A percentile compares a stretch with the other conserved stretches of the same genome.
Conservation (phyloP, 805 yeast species). For the Ogataea glucozyma region DNA sequence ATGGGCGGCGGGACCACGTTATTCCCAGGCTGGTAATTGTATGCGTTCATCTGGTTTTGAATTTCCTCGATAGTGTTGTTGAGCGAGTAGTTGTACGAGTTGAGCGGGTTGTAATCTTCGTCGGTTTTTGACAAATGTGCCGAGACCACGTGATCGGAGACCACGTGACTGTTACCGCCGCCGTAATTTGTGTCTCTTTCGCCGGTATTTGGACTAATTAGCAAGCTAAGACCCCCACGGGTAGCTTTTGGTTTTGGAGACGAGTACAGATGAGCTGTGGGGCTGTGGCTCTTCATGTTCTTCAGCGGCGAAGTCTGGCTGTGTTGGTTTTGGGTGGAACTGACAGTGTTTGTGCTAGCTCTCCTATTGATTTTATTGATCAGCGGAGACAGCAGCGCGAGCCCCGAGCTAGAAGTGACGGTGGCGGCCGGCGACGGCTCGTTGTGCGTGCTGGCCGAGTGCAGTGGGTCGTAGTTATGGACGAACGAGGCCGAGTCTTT, state of each 20-base stretch:
- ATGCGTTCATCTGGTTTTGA: conserved; percentile 31
- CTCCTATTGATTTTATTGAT: conserved; percentile 18
- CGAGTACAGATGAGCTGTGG: conserved; percentile 6
- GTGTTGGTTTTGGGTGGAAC: conserved; percentile 9
- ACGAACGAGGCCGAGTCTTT: conserved; percentile 27
- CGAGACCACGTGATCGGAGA: too few species aligned
- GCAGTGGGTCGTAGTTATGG: conserved; percentile 17
- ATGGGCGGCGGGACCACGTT: conserved; percentile 6
- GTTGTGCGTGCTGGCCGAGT: background rate
- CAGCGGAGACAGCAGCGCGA: conserved; percentile 27
- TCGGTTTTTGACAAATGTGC: conserved; percentile 19
- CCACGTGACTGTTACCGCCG: too few species aligned
- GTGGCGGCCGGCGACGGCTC: conserved; percentile 15
- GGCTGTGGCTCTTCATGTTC: conserved; percentile 9
- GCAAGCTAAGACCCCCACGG: conserved; percentile 22
- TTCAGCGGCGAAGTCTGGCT: conserved; percentile 16
- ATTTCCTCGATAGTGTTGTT: conserved; percentile 36
- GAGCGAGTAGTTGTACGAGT: conserved; percentile 34
- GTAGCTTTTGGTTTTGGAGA: conserved; percentile 21
- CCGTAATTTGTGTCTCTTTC: too few species aligned
- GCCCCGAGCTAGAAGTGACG: conserved; percentile 16
- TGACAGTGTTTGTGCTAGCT: conserved; percentile 15
- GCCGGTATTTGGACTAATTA: conserved; percentile 12
- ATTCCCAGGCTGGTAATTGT: conserved; percentile 11
- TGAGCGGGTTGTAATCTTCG: conserved; percentile 35